phyloP scores from a whole-genome alignment of 208 protist genomes.

The Willaertia magna region DNA sequence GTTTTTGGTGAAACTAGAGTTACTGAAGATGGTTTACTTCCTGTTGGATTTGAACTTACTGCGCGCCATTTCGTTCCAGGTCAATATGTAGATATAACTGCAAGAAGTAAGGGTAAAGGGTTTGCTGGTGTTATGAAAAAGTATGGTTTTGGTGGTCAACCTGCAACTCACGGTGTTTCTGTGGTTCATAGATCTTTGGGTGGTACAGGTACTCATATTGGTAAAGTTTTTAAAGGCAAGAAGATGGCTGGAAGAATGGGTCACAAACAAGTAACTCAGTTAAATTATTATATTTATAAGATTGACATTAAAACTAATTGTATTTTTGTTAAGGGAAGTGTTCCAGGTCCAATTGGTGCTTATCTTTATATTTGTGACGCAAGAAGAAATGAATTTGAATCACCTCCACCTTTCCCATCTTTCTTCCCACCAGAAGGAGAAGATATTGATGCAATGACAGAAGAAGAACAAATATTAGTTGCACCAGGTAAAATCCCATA shows the following conservation, averaged over 20 bases:
- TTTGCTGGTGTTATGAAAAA: slow-evolving; percentile 76
- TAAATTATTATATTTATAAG: slow-evolving; percentile 26
- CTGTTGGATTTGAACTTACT: slow-evolving; percentile 73
- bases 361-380: not conserved
- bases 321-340: not conserved
- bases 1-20: slow-evolving; percentile 60
- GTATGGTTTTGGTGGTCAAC: slow-evolving; percentile 73
- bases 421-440: not conserved
- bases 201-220: slow-evolving; percentile 28
- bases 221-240: slow-evolving; percentile 40
- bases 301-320: not conserved
- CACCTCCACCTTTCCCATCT: not conserved
- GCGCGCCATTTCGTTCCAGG: slow-evolving; percentile 78
- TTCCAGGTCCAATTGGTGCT: not conserved
- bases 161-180: slow-evolving; percentile 42
- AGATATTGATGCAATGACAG: not conserved
- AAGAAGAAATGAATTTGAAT: not conserved
- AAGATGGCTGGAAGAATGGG: slow-evolving; percentile 50
- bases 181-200: slow-evolving; percentile 30
- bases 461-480: not conserved
- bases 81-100: slow-evolving; percentile 63
- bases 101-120: slow-evolving; percentile 77
- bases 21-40: slow-evolving; percentile 69
- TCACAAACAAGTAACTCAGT: slow-evolving; percentile 14
- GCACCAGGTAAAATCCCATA: not conserved